A percentile compares a stretch with the other conserved stretches of the same genome.
Conservation (phyloP, 2,329 filamentous ascomycete genomes). For the Aspergillus costaricaensis region DNA sequence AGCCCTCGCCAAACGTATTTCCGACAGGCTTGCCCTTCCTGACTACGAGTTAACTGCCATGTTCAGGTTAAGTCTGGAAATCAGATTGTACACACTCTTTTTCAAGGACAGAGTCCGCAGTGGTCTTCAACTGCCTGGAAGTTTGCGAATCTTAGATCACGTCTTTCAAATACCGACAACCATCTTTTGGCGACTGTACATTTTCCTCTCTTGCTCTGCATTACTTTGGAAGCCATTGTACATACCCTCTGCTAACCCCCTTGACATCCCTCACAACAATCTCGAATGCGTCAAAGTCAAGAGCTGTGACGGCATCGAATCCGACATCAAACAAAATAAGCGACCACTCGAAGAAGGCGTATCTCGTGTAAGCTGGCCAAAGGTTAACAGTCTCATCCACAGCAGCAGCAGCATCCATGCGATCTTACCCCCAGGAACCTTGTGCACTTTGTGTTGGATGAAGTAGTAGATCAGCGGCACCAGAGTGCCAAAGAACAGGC, state of each 20-base stretch:
- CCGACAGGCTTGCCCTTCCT: conserved; percentile 76
- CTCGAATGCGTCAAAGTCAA: conserved; percentile 90
- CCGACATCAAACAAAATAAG: conserved; percentile 92
- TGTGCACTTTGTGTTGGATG: conserved; percentile 97
- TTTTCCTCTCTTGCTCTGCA: conserved; percentile 44
- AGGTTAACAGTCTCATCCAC: conserved; percentile 7
- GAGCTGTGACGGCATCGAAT: conserved; percentile 90
- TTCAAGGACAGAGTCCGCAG: conserved; percentile 57
- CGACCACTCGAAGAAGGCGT: conserved; percentile 97
- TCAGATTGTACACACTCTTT: conserved; percentile 66
- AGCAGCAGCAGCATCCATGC: neutral
- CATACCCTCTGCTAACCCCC: conserved; percentile 96
- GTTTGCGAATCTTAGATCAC: conserved; percentile 36
- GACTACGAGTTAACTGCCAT: conserved; percentile 30
- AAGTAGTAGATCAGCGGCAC: conserved; percentile 94
- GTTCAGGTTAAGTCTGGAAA: conserved; percentile 24
- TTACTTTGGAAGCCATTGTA: conserved; percentile 92
- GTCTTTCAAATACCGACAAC: conserved; percentile 41
- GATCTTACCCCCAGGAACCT: conserved; percentile 79
- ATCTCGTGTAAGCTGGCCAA: conserved; percentile 82
- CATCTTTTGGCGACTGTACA: conserved; percentile 49
- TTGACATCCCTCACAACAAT: conserved; percentile 85
- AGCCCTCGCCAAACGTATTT: conserved; percentile 69
- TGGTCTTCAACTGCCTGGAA: conserved; percentile 53
- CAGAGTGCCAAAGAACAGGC: conserved; percentile 85